A percentile compares a stretch with the other conserved stretches of the same genome.
Conservation (phyloP, 176 grass and related monocot species). For the Miscanthus lutarioriparius region DNA sequence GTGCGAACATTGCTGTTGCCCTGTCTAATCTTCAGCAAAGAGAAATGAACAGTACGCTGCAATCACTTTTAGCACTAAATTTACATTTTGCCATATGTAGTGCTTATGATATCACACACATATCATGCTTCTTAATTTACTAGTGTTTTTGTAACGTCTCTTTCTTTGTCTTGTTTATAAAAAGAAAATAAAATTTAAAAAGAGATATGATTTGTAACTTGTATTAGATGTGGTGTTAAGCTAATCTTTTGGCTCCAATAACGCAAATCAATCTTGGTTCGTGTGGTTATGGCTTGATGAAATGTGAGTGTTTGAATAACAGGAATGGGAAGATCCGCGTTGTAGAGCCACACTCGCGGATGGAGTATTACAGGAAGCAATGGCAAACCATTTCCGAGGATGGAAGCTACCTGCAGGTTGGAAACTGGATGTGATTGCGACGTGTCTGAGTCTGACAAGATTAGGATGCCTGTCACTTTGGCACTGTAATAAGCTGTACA, state of each 20-base stretch:
- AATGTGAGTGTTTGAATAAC: conserved; percentile 19
- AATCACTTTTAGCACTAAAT: not conserved
- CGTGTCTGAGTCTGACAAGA: not conserved
- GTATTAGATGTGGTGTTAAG: not conserved
- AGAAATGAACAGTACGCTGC: conserved; percentile 40
- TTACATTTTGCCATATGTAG: not conserved
- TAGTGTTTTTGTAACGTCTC: not conserved
- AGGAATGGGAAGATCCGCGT: conserved; percentile 50
- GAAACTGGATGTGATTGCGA: not conserved
- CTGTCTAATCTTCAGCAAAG: conserved; percentile 55
- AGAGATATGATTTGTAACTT: not conserved
- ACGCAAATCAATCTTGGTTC: not conserved
- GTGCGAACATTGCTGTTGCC: conserved; percentile 73
- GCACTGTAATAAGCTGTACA: not conserved
- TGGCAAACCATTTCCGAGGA: not conserved
- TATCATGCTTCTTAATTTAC: not conserved
- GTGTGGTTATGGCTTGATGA: not conserved
- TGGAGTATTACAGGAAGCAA: not conserved
- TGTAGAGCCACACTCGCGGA: conserved; percentile 22
- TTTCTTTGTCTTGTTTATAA: not conserved
- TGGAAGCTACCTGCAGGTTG: not conserved
- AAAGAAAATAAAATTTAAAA: not conserved
- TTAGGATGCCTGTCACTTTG: not conserved
- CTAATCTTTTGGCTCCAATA: not conserved
- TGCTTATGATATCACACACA: not conserved